Evolutionary conservation across 495 filamentous ascomycete genomes (phyloP), one percentile per base, ranked within the genome.

Genomic region (Penicillium salamii): DNA sequence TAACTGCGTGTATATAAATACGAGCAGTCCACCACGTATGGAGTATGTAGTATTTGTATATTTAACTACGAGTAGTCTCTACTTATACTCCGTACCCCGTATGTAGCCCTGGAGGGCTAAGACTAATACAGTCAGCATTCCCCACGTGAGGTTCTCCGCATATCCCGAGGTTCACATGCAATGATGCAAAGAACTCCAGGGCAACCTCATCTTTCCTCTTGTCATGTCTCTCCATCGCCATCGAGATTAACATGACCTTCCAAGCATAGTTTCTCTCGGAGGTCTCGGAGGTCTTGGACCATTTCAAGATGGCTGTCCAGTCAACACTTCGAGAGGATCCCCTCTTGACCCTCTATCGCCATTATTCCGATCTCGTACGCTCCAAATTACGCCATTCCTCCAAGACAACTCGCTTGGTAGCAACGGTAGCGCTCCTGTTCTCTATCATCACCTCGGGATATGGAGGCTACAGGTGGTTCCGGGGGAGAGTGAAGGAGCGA

Each of bases 251-350:
- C 44, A 63, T 63, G 61, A 52, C 49, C 42, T 39, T 35, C 26
- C 50, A 36, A 56, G 7, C 29, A 4, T 33, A 58, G 50, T 8
- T n/a, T n/a, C 23, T 26, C 23, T 4, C 4, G 33, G 42, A 50
- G 35, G 29, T 50, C 41, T 49, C 46, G 18, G 42, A 51, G 51
- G 34, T 46, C 21, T 17, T 33, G 42, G 55, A 44, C 48, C 43
- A 46, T 46, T 37, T 42, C 43, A 60, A 45, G 36, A 96, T 96
- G 91, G 89, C 91, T 42, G 82, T 78, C 53, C 91, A 95, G 71
- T 96, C 91, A 23, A 95, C 88, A 7, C 78, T 96, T 46, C 85
- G 84, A 54, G 76, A 85, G 60, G 86, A 91, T 66, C 82, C 87
- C 49, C 74, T 95, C 61, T 71, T 83, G 11, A 72, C 74, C 4